phyloP scores from a whole-genome alignment of 139 green algal genomes.

The Tetradesmus obliquus region DNA sequence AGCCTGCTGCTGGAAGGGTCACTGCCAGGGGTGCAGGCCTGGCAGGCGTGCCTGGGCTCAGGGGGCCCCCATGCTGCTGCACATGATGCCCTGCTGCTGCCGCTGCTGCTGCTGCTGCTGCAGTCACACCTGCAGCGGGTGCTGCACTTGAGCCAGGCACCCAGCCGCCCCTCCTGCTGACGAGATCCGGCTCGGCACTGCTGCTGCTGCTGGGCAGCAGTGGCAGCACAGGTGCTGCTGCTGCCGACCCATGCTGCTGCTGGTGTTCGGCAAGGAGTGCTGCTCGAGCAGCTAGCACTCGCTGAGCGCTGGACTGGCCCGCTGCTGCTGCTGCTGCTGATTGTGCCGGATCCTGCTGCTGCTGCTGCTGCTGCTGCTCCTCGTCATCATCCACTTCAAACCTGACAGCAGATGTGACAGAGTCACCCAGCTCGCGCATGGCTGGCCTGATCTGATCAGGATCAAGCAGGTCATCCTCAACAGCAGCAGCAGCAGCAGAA shows the following conservation, averaged over 20 bases:
- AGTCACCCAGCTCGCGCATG: slow-evolving; percentile 32
- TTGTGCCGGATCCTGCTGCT: not conserved
- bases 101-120: not conserved
- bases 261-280: not conserved
- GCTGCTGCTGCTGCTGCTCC: not conserved
- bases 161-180: not conserved
- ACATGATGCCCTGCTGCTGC: not conserved
- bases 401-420: slow-evolving; percentile 22
- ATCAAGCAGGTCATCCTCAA: not conserved
- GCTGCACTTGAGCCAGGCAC: not conserved
- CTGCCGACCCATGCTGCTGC: not conserved
- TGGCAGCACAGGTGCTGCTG: not conserved
- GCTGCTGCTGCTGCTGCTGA: not conserved
- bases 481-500: not conserved
- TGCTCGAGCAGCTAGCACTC: slow-evolving; percentile 2
- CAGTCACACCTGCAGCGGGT: not conserved
- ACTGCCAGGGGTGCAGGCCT: not conserved
- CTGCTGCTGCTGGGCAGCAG: slow-evolving; percentile 7
- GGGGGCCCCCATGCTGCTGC: not conserved
- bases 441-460: slow-evolving; percentile 28
- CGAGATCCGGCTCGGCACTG: not conserved
- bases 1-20: not conserved
- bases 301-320: not conserved
- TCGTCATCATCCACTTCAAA: slow-evolving; percentile 34
- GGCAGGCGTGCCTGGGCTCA: not conserved